These are phyloP conservation scores for Moelleriella libera DNA, from an alignment of 2,329 filamentous ascomycete species.

Conservation along the genomic window DNA sequence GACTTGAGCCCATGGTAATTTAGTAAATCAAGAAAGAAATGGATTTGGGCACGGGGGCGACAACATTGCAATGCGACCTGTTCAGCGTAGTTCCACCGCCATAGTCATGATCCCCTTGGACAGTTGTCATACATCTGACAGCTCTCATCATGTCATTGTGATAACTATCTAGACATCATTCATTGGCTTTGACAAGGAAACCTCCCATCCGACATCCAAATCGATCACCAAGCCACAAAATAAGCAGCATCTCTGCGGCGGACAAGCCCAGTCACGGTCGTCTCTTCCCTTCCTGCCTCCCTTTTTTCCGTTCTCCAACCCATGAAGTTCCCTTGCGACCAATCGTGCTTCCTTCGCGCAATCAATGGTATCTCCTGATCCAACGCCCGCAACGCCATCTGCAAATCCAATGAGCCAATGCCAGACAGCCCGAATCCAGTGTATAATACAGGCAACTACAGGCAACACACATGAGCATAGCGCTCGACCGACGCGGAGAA, in stretches of 20 bases:
- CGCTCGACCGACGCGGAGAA: too few species aligned
- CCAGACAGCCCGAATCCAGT: slow-evolving; percentile 16
- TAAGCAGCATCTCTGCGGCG: background rate
- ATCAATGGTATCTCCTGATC: slow-evolving; percentile 21
- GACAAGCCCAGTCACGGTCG: background rate
- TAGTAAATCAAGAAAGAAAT: too few species aligned
- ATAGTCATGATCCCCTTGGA: too few species aligned
- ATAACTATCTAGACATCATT: too few species aligned
- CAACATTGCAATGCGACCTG: too few species aligned
- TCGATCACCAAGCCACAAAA: too few species aligned
- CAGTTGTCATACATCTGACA: too few species aligned
- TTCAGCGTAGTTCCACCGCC: too few species aligned
- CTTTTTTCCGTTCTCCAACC: slow-evolving; percentile 2
- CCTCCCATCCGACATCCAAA: background rate
- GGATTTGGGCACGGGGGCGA: too few species aligned
- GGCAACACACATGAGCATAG: slow-evolving; percentile 1
- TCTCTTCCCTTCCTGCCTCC: slow-evolving; percentile 2
- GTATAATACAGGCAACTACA: slow-evolving; percentile 19
- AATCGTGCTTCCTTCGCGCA: slow-evolving; percentile 10
- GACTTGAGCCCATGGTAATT: too few species aligned
- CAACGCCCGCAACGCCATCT: slow-evolving; percentile 23
- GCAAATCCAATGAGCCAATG: slow-evolving; percentile 13
- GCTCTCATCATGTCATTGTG: slow-evolving; percentile 1
- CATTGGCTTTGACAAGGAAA: too few species aligned
- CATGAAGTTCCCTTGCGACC: slow-evolving; percentile 5